Base-by-base conservation (phyloP, 2,329 filamentous ascomycete species). In the Botrytis squamosa region DNA sequence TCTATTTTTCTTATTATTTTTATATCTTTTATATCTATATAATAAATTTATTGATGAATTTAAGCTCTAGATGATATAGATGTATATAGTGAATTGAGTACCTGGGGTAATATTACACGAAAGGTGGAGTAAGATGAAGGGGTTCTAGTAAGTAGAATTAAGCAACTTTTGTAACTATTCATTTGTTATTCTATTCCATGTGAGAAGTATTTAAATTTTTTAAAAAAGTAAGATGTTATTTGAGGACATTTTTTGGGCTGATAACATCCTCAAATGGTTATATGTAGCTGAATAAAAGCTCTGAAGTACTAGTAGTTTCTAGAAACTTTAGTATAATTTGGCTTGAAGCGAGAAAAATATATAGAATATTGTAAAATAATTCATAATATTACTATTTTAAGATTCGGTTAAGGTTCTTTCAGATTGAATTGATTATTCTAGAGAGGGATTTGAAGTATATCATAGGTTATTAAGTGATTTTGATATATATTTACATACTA, bases 131-230 rank as follows among this genome's bases (percentile, higher is more conserved):
- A 22, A 22, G 3, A 33, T 33, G 4, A 33, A 36, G 33, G 16
- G 8, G 20, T 4, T 60, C 20, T 22, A 6, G 18, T 60, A 12
- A 10, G 2, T 36, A 36, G 8, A 60, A 22, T 12, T 2, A 2
- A 8, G 8, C 0, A 22, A 12, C 1, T 3, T 36, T 36, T 33
- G 4, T 2, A 20, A 2, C 0, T 36, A 59, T 10, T 36, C 12
- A 3, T 12, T 22, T 36, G 36, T 22, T 5, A 60, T 60, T 60
- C 6, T 25, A 60, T 22, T 36, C 1, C 22, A 12, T 33, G 4
- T 12, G 18, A 2, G 5, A 12, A 0, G 0, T 0, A 10, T 12
- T 0, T 22, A 36, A 0, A 25, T 25, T 25, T 25, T 0, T 22
- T 22, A 5, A 0, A 12, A 6, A 12, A 12, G 18, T 22, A 14